phyloP scores from a whole-genome alignment of 139 green algal genomes.

The Edaphochlamys debaryana region DNA sequence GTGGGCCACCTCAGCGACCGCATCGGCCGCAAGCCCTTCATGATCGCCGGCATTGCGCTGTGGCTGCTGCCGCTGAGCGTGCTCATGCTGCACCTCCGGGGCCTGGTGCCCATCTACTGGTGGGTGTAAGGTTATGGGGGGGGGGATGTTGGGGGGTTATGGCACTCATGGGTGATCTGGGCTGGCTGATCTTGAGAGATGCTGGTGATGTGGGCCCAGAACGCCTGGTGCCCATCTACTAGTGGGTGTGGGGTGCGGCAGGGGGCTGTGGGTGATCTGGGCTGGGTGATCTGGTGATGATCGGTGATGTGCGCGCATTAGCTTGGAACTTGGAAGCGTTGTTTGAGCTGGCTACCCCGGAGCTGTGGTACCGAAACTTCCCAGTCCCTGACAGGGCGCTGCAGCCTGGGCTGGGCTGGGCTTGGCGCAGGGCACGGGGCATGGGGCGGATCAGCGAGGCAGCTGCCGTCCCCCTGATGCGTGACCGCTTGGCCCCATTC shows the following conservation, averaged over 20 bases:
- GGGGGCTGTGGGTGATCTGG: neutral
- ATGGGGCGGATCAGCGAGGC: too few relatives aligned
- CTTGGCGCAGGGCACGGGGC: too few relatives aligned
- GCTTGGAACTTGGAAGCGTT: too few relatives aligned
- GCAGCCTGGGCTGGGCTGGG: too few relatives aligned
- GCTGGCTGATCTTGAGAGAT: neutral
- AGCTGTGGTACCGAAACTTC: too few relatives aligned
- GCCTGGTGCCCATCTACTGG: conserved; percentile 36
- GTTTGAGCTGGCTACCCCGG: too few relatives aligned
- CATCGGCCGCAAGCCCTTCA: conserved; percentile 82
- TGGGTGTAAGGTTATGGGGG: neutral
- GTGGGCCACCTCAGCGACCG: conserved; percentile 71
- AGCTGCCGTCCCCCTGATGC: too few relatives aligned
- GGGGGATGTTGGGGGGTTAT: neutral
- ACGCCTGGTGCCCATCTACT: conserved; percentile 33
- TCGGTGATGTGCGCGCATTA: neutral
- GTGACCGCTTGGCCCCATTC: too few relatives aligned
- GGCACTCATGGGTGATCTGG: too few relatives aligned
- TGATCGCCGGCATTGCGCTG: conserved; percentile 63
- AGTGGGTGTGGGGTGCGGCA: neutral
- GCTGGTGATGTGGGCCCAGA: neutral
- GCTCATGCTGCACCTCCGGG: conserved; percentile 60
- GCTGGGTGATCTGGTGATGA: neutral
- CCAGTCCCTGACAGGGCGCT: too few relatives aligned
- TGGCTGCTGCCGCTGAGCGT: conserved; percentile 53